Conservation (phyloP, 169 alveolate species). For the Plasmodium coatneyi region DNA sequence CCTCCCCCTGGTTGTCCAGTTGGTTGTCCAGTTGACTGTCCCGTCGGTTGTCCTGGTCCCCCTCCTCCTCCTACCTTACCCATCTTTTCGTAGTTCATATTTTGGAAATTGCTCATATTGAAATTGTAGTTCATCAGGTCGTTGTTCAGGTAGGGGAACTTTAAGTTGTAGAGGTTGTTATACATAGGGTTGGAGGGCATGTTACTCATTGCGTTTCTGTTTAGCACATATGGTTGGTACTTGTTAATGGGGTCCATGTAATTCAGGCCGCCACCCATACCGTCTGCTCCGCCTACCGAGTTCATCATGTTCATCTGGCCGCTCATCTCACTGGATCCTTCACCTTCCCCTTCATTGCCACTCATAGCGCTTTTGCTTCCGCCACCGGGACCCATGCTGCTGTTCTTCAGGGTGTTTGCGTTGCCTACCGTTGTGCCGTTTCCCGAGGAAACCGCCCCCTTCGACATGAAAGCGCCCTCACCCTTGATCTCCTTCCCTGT, state of each 20-base stretch:
- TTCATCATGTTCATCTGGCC: background rate
- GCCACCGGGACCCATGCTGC: background rate
- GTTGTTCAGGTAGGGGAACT: slow-evolving; percentile 48
- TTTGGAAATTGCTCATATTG: slow-evolving; percentile 33
- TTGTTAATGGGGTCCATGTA: slow-evolving; percentile 24
- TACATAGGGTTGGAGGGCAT: slow-evolving; percentile 7
- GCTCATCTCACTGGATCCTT: background rate
- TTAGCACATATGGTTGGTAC: slow-evolving; percentile 5
- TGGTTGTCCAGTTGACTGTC: too few relatives aligned
- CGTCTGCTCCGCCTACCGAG: background rate
- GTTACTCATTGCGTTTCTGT: background rate
- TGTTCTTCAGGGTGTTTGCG: background rate
- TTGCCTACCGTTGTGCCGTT: background rate
- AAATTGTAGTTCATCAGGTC: slow-evolving; percentile 63
- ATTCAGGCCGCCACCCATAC: background rate
- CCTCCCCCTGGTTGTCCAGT: background rate
- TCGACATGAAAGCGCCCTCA: background rate
- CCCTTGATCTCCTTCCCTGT: background rate
- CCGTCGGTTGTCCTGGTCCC: background rate
- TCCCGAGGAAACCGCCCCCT: background rate
- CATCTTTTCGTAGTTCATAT: slow-evolving; percentile 19
- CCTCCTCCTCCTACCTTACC: background rate
- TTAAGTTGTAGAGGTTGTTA: slow-evolving; percentile 30
- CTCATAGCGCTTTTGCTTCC: background rate
- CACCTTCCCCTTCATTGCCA: background rate